A percentile compares a stretch with the other conserved stretches of the same genome.
Conservation (phyloP, 257 asterid genomes). For the Osmanthus fragrans region DNA sequence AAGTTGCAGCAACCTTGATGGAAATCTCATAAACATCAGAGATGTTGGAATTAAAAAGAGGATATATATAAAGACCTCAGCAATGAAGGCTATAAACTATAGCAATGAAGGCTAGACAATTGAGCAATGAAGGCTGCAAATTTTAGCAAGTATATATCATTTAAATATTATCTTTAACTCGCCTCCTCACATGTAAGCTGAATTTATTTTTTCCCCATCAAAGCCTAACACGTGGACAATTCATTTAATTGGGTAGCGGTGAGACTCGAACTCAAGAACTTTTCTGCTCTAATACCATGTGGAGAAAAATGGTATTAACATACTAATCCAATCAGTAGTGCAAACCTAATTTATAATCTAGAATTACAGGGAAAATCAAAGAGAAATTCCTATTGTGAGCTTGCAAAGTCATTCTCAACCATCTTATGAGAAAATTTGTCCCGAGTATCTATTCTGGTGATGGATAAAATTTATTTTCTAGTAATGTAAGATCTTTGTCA, state of each 20-base stretch:
- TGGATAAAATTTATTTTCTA: conserved; percentile 8
- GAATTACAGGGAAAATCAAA: not conserved
- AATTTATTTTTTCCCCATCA: too few species aligned
- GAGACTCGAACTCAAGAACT: too few species aligned
- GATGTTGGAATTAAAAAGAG: too few species aligned
- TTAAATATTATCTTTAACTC: too few species aligned
- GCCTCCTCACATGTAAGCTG: too few species aligned
- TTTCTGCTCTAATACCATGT: not conserved
- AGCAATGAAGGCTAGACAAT: too few species aligned
- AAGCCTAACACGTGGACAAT: too few species aligned
- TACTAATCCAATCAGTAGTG: not conserved
- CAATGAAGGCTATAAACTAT: too few species aligned
- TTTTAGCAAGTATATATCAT: too few species aligned
- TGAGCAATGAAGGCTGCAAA: too few species aligned
- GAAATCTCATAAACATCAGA: not conserved
- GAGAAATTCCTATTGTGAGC: not conserved
- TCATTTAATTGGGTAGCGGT: too few species aligned
- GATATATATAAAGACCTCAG: too few species aligned
- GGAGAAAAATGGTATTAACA: not conserved
- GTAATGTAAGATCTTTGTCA: not conserved
- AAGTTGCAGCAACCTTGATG: not conserved
- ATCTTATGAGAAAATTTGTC: not conserved
- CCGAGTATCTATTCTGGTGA: not conserved
- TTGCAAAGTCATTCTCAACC: not conserved
- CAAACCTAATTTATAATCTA: not conserved